Evolutionary conservation across 2,329 filamentous ascomycete genomes (phyloP).

Genomic region (Paraconiothyrium brasiliense): DNA sequence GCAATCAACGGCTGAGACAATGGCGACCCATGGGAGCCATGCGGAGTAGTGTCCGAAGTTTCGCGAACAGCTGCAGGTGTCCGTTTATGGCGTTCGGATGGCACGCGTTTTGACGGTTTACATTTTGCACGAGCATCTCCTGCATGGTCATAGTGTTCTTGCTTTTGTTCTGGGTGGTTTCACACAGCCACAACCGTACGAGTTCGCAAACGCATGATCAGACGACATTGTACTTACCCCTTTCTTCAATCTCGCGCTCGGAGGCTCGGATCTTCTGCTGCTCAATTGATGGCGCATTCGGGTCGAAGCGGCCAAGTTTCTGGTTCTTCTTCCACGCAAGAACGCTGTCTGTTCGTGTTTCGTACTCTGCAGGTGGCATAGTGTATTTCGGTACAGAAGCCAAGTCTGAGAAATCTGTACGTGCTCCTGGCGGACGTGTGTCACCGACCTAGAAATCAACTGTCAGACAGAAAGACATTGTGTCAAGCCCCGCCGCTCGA

Average conservation of each 20-base stretch:
- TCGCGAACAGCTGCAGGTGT: conserved; percentile 24
- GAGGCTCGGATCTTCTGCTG: conserved; percentile 75
- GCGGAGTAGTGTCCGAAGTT: conserved; percentile 13
- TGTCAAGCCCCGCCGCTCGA: conserved; percentile 21
- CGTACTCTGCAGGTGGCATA: conserved; percentile 87
- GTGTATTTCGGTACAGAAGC: conserved; percentile 87
- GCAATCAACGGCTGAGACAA: conserved; percentile 34
- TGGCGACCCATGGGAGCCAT: conserved; percentile 19
- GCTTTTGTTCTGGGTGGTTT: conserved; percentile 30
- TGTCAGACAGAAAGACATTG: conserved; percentile 35
- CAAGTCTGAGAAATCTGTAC: conserved; percentile 82
- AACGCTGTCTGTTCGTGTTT: conserved; percentile 85
- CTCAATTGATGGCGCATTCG: conserved; percentile 77
- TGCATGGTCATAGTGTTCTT: conserved; percentile 15
- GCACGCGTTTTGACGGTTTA: conserved; percentile 23
- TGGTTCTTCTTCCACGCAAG: conserved; percentile 95
- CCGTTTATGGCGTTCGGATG: conserved; percentile 30
- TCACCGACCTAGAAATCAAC: conserved; percentile 72
- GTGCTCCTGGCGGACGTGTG: conserved; percentile 76
- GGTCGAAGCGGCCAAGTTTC: conserved; percentile 96
- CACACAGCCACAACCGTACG: conserved; percentile 27
- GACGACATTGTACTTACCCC: conserved; percentile 61
- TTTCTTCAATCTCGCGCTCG: conserved; percentile 73
- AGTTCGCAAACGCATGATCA: conserved; percentile 24
- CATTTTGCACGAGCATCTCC: conserved; percentile 22